Evolutionary conservation across 176 grass and related monocot genomes (phyloP).

Genomic region (Leersia perrieri): DNA sequence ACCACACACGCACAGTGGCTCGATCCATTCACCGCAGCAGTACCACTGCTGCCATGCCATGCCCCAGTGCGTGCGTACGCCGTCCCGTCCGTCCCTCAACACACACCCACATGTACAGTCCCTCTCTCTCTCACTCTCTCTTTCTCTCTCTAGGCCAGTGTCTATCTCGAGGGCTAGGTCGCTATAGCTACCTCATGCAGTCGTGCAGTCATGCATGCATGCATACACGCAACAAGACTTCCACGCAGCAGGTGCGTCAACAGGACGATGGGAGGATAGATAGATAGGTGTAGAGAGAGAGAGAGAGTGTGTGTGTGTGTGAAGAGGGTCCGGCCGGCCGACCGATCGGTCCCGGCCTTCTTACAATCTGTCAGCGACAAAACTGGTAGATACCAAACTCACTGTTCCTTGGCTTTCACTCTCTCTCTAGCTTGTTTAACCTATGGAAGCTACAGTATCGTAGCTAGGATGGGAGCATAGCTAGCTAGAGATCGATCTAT

Average conservation of each 20-base stretch:
- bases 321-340: background rate
- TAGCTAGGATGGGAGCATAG: background rate
- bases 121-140: background rate
- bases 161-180: background rate
- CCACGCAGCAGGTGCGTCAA: constrained; percentile 34
- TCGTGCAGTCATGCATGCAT: background rate
- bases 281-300: too few relatives aligned
- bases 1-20: background rate
- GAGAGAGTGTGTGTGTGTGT: background rate
- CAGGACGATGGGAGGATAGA: constrained; percentile 20
- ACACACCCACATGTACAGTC: constrained; percentile 5
- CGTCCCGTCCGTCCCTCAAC: background rate
- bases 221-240: constrained; percentile 33
- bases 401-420: background rate
- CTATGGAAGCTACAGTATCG: background rate
- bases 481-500: too few relatives aligned
- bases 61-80: background rate
- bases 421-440: background rate
- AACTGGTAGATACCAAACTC: constrained; percentile 58
- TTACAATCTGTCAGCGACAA: constrained; percentile 36
- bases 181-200: background rate
- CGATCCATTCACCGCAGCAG: background rate
- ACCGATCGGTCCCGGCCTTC: constrained; percentile 14
- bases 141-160: background rate
- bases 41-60: background rate